phyloP scores from a whole-genome alignment of 257 asterid species.

The Nicotiana knightiana region DNA sequence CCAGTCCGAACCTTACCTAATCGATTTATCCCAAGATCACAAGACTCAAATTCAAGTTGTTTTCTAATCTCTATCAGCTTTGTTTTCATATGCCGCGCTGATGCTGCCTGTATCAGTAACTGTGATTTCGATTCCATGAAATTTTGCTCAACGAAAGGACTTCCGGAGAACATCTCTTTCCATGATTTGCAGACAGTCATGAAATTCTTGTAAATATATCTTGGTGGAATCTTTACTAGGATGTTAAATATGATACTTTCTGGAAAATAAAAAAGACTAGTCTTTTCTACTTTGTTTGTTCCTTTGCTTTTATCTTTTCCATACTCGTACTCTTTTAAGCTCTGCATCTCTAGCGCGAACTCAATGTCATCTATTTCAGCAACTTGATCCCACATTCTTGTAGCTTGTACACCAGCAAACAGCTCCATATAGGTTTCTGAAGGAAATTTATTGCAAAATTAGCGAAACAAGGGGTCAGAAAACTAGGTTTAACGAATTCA shows the following conservation, averaged over 20 bases:
- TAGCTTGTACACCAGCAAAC: background rate
- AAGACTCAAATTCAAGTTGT: background rate
- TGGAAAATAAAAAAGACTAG: background rate
- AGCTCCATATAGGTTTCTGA: background rate
- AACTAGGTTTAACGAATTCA: no score
- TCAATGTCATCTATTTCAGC: background rate
- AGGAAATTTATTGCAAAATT: background rate
- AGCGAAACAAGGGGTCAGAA: no score
- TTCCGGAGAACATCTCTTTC: background rate
- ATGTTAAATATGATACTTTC: slow-evolving; percentile 7
- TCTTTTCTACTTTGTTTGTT: background rate
- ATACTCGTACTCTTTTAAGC: background rate
- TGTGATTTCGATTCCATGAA: background rate
- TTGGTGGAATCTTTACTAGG: slow-evolving; percentile 15
- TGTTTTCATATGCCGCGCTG: background rate
- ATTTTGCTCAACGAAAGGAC: slow-evolving; percentile 4
- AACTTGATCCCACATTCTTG: background rate
- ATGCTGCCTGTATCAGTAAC: background rate
- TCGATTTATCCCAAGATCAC: background rate
- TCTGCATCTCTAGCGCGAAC: background rate
- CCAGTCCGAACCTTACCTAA: background rate
- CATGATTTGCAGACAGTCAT: slow-evolving; percentile 11
- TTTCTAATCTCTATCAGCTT: background rate
- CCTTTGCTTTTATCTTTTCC: background rate
- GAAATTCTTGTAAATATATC: background rate